Evolutionary conservation across 257 asterid species (phyloP), one percentile per base, ranked within the genome.

Genomic region (Ligustrum vulgare): DNA sequence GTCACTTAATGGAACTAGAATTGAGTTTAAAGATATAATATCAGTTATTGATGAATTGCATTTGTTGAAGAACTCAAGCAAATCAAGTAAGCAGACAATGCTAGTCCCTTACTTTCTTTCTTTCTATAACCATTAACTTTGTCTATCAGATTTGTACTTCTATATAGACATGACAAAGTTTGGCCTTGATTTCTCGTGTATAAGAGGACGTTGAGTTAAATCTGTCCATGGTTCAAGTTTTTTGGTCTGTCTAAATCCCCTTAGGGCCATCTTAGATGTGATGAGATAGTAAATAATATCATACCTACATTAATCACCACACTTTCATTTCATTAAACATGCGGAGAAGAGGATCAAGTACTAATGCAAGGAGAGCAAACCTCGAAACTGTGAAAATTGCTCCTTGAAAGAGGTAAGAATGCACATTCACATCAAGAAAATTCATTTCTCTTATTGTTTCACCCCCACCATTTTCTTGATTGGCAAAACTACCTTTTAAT

Each of bases 11-110:
- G 66, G 69, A 70, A 77, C 71, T 37, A 80, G 60, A 23, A 18
- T 67, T 60, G 89, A 86, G 81, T 80, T 82, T 88, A 82, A 79
- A 63, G 89, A 89, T 60, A 69, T 89, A 13, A 81, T 89, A 74
- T 78, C 93, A 9, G 74, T 82, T 43, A 81, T 91, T 58, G 79
- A n/a, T n/a, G n/a, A n/a, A n/a, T n/a, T n/a, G n/a, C n/a, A n/a
- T n/a, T n/a, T n/a, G n/a, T n/a, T n/a, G n/a, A n/a, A n/a, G n/a
- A n/a, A n/a, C n/a, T n/a, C n/a, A n/a, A n/a, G n/a, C n/a, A n/a
- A n/a, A n/a, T n/a, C n/a, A n/a, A n/a, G n/a, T n/a, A n/a, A n/a
- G n/a, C n/a, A n/a, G n/a, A n/a, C n/a, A n/a, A n/a, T n/a, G n/a
- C n/a, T n/a, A n/a, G n/a, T n/a, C n/a, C n/a, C n/a, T n/a, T n/a